A percentile compares a stretch with the other conserved stretches of the same genome.
Conservation (phyloP, 306 rosid species). For the Hippophae tibetana region DNA sequence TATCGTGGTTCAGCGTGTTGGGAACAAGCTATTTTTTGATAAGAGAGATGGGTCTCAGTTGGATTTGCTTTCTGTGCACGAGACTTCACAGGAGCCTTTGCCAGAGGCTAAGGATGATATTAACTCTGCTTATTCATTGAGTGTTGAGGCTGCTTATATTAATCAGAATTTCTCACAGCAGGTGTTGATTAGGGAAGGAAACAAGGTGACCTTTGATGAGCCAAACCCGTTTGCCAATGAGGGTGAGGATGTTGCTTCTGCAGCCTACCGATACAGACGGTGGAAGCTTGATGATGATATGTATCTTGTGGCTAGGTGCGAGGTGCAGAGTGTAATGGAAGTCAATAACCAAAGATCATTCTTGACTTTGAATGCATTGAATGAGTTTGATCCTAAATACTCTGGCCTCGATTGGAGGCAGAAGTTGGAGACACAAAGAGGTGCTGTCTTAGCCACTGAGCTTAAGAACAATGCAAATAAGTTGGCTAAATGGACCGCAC, state of each 20-base stretch:
- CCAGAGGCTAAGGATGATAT: conserved; percentile 95
- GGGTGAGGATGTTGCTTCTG: conserved; percentile 89
- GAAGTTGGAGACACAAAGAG: conserved; percentile 94
- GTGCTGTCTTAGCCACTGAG: conserved; percentile 96
- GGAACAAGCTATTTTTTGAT: conserved; percentile 82
- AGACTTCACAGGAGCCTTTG: conserved; percentile 87
- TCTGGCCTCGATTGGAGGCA: conserved; percentile 93
- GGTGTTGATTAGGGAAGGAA: conserved; percentile 66
- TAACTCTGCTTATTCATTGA: conserved; percentile 65
- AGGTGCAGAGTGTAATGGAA: conserved; percentile 84
- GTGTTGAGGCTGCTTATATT: conserved; percentile 80
- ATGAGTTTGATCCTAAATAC: conserved; percentile 84
- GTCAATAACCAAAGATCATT: conserved; percentile 75
- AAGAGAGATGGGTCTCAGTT: conserved; percentile 89
- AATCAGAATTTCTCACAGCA: conserved; percentile 93
- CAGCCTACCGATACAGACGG: conserved; percentile 72
- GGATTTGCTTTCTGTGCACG: conserved; percentile 82
- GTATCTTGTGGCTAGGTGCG: conserved; percentile 83
- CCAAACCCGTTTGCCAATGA: conserved; percentile 86
- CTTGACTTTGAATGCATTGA: conserved; percentile 83
- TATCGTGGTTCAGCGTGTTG: conserved; percentile 78
- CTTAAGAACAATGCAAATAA: conserved; percentile 95
- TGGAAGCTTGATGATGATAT: conserved; percentile 87
- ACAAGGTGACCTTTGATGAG: conserved; percentile 74
- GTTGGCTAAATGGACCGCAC: conserved; percentile 94